Percentiles rank a stretch among this genome's conserved stretches.
Conservation (phyloP, 345 rosid species). For the Mallotus nudiflorus region DNA sequence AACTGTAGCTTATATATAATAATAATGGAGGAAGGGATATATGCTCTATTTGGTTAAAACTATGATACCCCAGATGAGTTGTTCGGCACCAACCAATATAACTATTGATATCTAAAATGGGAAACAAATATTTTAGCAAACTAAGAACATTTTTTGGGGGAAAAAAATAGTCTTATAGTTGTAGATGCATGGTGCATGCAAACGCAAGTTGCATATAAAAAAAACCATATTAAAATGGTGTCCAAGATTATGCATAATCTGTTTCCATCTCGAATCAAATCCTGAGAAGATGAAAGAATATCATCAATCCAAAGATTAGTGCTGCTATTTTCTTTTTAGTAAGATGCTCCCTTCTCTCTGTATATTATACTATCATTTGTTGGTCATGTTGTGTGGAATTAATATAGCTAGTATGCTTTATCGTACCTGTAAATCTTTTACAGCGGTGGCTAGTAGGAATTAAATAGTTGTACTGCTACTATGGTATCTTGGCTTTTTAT, state of each 20-base stretch:
- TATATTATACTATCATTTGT: not conserved
- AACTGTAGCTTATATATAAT: no score
- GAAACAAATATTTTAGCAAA: not conserved
- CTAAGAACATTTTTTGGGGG: not conserved
- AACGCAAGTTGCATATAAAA: conserved; percentile 23
- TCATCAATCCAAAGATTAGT: conserved; percentile 20
- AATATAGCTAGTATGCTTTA: not conserved
- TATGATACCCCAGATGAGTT: conserved; percentile 23
- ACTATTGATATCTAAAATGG: conserved; percentile 3
- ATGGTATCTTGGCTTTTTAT: not conserved
- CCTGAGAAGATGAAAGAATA: conserved; percentile 13
- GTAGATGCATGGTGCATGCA: conserved; percentile 25
- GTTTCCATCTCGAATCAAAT: conserved; percentile 32
- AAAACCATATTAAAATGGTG: not conserved
- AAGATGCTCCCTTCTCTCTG: not conserved
- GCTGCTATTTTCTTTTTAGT: not conserved
- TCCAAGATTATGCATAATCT: not conserved
- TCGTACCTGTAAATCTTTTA: not conserved
- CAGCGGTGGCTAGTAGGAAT: no score
- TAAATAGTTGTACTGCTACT: no score
- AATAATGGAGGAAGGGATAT: not conserved
- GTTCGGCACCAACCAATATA: conserved; percentile 27
- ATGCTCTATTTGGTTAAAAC: conserved; percentile 4
- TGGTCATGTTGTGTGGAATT: no score
- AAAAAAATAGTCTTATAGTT: no score